phyloP scores from a whole-genome alignment of 1,139 yeast species.

The Yamadazyma pseudoaaseri region DNA sequence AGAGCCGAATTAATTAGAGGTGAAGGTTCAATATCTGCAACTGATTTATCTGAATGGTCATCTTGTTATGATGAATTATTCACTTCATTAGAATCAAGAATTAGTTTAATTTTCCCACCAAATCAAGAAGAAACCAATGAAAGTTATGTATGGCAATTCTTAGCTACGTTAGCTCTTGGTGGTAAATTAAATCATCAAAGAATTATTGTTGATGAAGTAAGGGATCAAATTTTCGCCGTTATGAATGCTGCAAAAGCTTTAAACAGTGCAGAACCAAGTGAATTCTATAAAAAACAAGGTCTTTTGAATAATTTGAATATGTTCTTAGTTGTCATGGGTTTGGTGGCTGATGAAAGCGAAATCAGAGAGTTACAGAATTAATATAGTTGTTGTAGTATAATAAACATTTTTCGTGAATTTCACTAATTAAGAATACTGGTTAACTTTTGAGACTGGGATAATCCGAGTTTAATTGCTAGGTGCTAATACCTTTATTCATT shows the following conservation, averaged over 20 bases:
- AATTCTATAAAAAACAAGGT: constrained; percentile 58
- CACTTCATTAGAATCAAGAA: constrained; percentile 74
- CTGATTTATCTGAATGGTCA: constrained; percentile 72
- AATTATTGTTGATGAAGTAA: constrained; percentile 89
- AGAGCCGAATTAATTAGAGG: constrained; percentile 92
- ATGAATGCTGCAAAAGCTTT: constrained; percentile 79
- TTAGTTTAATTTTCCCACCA: constrained; percentile 83
- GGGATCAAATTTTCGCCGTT: constrained; percentile 90
- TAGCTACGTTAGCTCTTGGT: constrained; percentile 90
- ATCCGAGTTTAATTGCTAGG: no score
- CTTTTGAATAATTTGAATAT: constrained; percentile 80
- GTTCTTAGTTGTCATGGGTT: constrained; percentile 95
- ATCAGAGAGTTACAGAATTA: constrained; percentile 46
- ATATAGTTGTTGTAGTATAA: constrained; percentile 4
- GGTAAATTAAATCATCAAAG: constrained; percentile 94
- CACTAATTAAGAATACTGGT: no score
- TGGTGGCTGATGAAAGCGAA: constrained; percentile 76
- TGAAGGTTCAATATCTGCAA: constrained; percentile 62
- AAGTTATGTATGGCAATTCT: constrained; percentile 90
- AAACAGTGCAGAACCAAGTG: constrained; percentile 51
- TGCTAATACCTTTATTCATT: no score
- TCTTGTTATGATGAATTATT: constrained; percentile 81
- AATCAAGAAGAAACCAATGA: constrained; percentile 45
- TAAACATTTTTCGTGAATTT: no score
- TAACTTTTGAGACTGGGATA: no score